Evolutionary conservation across 2,329 filamentous ascomycete genomes (phyloP), one percentile per base, ranked within the genome.

Genomic region (Talaromyces albobiverticillius): DNA sequence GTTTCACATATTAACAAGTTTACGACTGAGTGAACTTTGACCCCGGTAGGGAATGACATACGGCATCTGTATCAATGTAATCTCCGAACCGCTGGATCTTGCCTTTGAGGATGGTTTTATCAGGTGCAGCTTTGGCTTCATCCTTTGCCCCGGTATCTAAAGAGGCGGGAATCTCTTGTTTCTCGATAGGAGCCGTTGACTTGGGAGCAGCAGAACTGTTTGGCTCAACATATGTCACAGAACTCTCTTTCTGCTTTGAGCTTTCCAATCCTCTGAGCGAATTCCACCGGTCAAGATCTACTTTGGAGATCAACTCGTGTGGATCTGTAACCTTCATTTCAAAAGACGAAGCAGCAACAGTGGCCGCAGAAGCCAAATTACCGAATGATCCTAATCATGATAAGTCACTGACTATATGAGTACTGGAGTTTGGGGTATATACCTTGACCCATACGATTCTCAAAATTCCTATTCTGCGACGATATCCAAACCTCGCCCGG

Each of bases 381-480:
- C 76, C 77, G 56, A 80, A 68, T 0, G 74, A 68, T 0, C 72
- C 71, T 74, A 42, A 11, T 56, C 32, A 47, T n/a, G 52, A 54
- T 54, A 23, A 29, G 57, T 13, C 51, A n/a, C n/a, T n/a, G n/a
- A n/a, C n/a, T n/a, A n/a, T n/a, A n/a, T n/a, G n/a, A n/a, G n/a
- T n/a, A n/a, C n/a, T n/a, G n/a, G n/a, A n/a, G n/a, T n/a, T n/a
- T n/a, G n/a, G n/a, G n/a, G 26, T 29, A 5, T 29, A 5, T 52
- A 70, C 73, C 73, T 58, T 64, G 67, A 2, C 74, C 74, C 73
- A 77, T 78, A 2, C 75, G 60, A 56, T 79, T 77, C 56, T 74
- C 60, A 54, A 77, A 78, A 58, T 79, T 78, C 10, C 75, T 64
- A 54, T 79, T 78, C 60, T 78, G 74, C 11, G 70, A 74, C n/a